A percentile compares a stretch with the other conserved stretches of the same genome.
Conservation (phyloP, 352 stramenopile species). For the Bremia lactucae region DNA sequence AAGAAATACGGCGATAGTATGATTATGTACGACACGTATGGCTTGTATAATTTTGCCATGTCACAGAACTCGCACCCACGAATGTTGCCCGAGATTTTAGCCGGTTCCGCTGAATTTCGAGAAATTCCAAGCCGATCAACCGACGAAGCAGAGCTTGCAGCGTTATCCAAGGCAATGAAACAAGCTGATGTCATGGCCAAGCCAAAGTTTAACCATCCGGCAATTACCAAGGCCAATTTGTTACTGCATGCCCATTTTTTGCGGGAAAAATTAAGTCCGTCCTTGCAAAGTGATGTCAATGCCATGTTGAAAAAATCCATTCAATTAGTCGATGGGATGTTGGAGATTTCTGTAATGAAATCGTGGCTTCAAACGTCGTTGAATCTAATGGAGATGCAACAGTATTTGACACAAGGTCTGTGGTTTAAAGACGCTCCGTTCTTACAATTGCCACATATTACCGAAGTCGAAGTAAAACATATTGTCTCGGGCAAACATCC, state of each 20-base stretch:
- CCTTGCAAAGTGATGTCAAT: constrained; percentile 85
- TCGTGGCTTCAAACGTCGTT: constrained; percentile 91
- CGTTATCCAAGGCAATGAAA: constrained; percentile 72
- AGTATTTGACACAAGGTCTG: constrained; percentile 94
- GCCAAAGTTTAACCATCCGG: constrained; percentile 77
- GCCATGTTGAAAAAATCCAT: constrained; percentile 92
- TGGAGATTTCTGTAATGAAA: constrained; percentile 95
- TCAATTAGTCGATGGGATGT: constrained; percentile 96
- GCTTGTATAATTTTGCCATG: constrained; percentile 96
- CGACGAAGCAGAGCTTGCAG: constrained; percentile 55
- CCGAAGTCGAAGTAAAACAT: constrained; percentile 86
- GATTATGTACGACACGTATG: constrained; percentile 99
- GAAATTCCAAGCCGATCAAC: constrained; percentile 54
- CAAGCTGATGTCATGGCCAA: constrained; percentile 70
- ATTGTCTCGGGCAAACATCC: constrained; percentile 87
- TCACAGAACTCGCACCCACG: constrained; percentile 91
- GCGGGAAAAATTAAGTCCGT: constrained; percentile 67
- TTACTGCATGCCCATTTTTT: constrained; percentile 94
- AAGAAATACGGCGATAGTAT: constrained; percentile 99
- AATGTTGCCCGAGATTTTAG: constrained; percentile 91
- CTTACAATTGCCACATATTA: constrained; percentile 87
- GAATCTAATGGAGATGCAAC: constrained; percentile 95
- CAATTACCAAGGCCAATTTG: constrained; percentile 77
- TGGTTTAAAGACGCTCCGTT: constrained; percentile 89
- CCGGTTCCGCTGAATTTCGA: constrained; percentile 85